A percentile compares a stretch with the other conserved stretches of the same genome.
Conservation (phyloP, 805 yeast species). For the Zygosaccharomyces bailii region DNA sequence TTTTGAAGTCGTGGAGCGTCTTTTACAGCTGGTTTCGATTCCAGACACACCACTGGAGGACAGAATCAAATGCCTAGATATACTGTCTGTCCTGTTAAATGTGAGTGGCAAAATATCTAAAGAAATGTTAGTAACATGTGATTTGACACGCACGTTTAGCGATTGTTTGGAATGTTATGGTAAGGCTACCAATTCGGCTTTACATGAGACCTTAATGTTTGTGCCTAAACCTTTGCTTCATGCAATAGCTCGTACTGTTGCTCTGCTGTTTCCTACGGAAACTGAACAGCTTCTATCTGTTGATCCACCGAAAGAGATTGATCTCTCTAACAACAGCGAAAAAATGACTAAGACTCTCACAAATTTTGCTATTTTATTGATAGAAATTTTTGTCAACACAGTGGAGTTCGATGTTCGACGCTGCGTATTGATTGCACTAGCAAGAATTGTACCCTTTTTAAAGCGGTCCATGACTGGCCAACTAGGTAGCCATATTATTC, state of each 20-base stretch:
- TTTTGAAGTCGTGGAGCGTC: slow-evolving; percentile 34
- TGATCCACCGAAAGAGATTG: slow-evolving; percentile 25
- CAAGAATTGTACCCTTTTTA: slow-evolving; percentile 48
- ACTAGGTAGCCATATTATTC: slow-evolving; percentile 40
- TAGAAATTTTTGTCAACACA: slow-evolving; percentile 67
- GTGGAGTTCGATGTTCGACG: slow-evolving; percentile 65
- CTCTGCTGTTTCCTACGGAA: slow-evolving; percentile 54
- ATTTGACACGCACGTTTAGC: slow-evolving; percentile 46
- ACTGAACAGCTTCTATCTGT: slow-evolving; percentile 28
- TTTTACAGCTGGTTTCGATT: slow-evolving; percentile 29
- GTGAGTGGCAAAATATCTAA: slow-evolving; percentile 44
- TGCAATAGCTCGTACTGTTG: slow-evolving; percentile 52
- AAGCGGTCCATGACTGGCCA: slow-evolving; percentile 32
- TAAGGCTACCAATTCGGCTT: slow-evolving; percentile 37
- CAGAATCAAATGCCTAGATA: slow-evolving; percentile 36
- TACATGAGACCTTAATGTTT: slow-evolving; percentile 70
- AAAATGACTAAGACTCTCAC: slow-evolving; percentile 40
- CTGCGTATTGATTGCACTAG: slow-evolving; percentile 49
- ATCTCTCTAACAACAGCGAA: slow-evolving; percentile 24
- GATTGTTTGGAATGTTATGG: slow-evolving; percentile 52
- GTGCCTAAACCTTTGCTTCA: slow-evolving; percentile 64
- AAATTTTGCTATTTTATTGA: slow-evolving; percentile 49
- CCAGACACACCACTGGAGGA: slow-evolving; percentile 34
- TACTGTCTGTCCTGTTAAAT: slow-evolving; percentile 44
- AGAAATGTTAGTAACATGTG: slow-evolving; percentile 45